These are phyloP conservation scores for Pinus taeda DNA, from an alignment of 75 land plant genomes.

Conservation along the genomic window DNA sequence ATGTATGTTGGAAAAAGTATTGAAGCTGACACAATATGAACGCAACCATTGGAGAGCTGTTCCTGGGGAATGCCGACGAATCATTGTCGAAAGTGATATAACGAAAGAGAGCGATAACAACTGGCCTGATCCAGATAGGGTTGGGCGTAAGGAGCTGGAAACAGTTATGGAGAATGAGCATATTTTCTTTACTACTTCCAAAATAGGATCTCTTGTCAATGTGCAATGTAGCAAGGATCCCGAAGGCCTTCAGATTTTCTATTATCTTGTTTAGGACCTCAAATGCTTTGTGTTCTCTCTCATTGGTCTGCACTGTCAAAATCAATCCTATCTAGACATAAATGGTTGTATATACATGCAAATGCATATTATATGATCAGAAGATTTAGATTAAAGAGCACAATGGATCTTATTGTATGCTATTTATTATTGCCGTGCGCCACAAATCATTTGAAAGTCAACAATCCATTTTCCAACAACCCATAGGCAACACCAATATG, in stretches of 20 bases:
- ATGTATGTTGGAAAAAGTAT: too few relatives aligned
- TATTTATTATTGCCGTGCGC: too few relatives aligned
- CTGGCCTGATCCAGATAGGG: conserved; percentile 95
- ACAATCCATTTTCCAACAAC: too few relatives aligned
- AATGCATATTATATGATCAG: too few relatives aligned
- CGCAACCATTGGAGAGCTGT: conserved; percentile 21
- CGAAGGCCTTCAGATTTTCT: conserved; percentile 95
- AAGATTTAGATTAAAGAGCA: not conserved
- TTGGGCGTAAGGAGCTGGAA: conserved; percentile 96
- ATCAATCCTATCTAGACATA: conserved; percentile 81
- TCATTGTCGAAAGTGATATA: conserved; percentile 87
- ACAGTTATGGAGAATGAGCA: conserved; percentile 98
- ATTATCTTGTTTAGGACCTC: conserved; percentile 96
- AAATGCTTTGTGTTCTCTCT: conserved; percentile 96
- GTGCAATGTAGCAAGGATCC: conserved; percentile 97
- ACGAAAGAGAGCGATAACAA: conserved; percentile 96
- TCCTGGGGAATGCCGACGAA: conserved; percentile 76
- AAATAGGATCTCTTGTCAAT: conserved; percentile 94
- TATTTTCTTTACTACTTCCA: conserved; percentile 94
- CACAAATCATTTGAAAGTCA: too few relatives aligned
- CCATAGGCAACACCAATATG: too few relatives aligned
- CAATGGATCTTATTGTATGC: too few relatives aligned
- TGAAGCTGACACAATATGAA: too few relatives aligned
- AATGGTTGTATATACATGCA: not conserved
- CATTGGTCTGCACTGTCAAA: conserved; percentile 89